These are phyloP conservation scores for Nigrograna mackinnonii DNA, from an alignment of 2,329 filamentous ascomycete species.

Conservation along the genomic window DNA sequence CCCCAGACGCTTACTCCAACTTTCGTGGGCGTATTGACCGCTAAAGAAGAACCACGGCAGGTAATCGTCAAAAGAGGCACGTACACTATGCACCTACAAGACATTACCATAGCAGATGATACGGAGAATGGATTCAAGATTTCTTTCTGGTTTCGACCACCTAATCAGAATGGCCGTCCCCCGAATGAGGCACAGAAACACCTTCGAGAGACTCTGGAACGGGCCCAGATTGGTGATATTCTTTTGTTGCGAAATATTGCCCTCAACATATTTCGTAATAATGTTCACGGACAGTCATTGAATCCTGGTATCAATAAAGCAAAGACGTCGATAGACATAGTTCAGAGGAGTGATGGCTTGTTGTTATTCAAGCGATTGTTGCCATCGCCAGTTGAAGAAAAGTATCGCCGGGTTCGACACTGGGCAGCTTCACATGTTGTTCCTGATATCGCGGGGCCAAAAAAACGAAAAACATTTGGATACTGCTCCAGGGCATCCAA, in stretches of 20 bases:
- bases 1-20: constrained; percentile 85
- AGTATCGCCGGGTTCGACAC: constrained; percentile 68
- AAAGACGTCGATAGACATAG: constrained; percentile 64
- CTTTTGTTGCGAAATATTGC: constrained; percentile 80
- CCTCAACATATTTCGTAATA: constrained; percentile 72
- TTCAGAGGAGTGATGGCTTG: constrained; percentile 60
- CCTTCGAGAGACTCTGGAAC: constrained; percentile 46
- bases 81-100: constrained; percentile 47
- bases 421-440: constrained; percentile 77
- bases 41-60: constrained; percentile 67
- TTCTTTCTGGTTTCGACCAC: constrained; percentile 75
- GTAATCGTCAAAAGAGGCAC: constrained; percentile 70
- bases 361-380: constrained; percentile 49
- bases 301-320: constrained; percentile 72
- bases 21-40: constrained; percentile 78
- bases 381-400: constrained; percentile 59
- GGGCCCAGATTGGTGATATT: constrained; percentile 72
- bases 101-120: constrained; percentile 72
- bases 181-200: constrained; percentile 23
- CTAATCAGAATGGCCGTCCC: constrained; percentile 10
- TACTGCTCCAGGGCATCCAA: no score
- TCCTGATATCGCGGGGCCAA: constrained; percentile 11
- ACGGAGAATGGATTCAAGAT: constrained; percentile 79
- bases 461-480: constrained; percentile 31
- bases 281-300: constrained; percentile 84